Percentiles rank a stretch among this genome's conserved stretches.
Evolutionary conservation across 768 basidiomycete genomes (phyloP).

Genomic region (Leccinum ochraceum): DNA sequence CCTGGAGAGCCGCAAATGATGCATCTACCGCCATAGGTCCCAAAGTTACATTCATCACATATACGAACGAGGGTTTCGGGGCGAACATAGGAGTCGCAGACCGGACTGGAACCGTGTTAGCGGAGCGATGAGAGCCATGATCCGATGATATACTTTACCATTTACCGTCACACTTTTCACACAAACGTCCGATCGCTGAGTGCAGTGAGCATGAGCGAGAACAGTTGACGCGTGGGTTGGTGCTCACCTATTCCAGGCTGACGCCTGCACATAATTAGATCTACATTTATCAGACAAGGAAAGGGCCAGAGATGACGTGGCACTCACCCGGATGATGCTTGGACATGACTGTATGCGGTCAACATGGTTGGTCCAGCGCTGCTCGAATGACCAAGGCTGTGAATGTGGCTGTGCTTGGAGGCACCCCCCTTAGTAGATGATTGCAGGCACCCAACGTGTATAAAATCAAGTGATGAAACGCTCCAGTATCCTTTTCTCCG

Average conservation of each 20-base stretch:
- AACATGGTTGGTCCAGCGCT: background rate
- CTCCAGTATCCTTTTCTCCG: background rate
- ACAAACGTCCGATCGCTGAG: constrained; percentile 93
- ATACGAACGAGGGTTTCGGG: constrained; percentile 98
- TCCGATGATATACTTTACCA: constrained; percentile 58
- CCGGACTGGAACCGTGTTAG: constrained; percentile 60
- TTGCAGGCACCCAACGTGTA: constrained; percentile 2
- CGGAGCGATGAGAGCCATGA: background rate
- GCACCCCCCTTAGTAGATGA: background rate
- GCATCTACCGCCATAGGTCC: constrained; percentile 95
- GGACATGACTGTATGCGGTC: constrained; percentile 56
- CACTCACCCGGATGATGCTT: constrained; percentile 83
- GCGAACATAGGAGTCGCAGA: constrained; percentile 98
- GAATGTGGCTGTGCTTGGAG: constrained; percentile 19
- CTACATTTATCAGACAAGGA: constrained; percentile 40
- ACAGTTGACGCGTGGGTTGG: background rate
- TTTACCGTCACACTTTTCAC: constrained; percentile 99
- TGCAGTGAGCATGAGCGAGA: constrained; percentile 2
- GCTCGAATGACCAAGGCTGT: constrained; percentile 9
- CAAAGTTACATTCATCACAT: constrained; percentile 99
- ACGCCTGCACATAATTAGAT: constrained; percentile 97
- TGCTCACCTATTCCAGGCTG: constrained; percentile 92
- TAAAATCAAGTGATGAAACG: constrained; percentile 12
- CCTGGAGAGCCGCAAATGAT: constrained; percentile 98
- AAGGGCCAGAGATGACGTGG: background rate